Base-by-base conservation (phyloP, 371 early-diverging fungal species). In the Actinomortierella ambigua region DNA sequence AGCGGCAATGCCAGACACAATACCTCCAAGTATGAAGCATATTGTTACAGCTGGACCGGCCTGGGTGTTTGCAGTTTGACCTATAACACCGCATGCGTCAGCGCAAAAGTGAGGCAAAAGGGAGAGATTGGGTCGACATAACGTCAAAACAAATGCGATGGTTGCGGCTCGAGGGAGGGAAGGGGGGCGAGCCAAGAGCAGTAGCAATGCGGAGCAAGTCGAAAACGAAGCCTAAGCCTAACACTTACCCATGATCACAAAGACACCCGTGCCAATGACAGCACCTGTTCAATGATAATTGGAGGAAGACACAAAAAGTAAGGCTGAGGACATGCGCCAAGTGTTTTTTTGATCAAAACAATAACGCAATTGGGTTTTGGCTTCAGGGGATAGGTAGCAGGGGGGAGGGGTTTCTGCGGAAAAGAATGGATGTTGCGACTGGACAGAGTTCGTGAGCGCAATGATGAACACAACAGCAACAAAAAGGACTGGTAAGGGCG, bases 11-110 rank as follows among this genome's bases (percentile, higher is more conserved):
- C 79, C 87, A 26, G 90, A 80, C 44, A 88, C 85, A 42, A 93
- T 50, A n/a, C 87, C 92, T 29, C 92, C 89, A 15, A 94, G 79
- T 15, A 90, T 53, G 50, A 90, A 92, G 9, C 92, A 91, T 14
- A 93, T 55, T 1, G 91, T 86, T n/a, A 94, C 85, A 2, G 90
- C 90, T 5, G 94, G 94, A 1, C 94, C 94, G 20, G 93, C 88
- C 55, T 90, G 83, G 14, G 81, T 70, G 1, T 85, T 89, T 13
- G 94, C 94, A 7, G 93, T 92, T 9, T 81, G 77, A 53, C 93
- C 93, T 39, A 86, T 82, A n/a, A 87, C 62, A 20, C 82, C 84
- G 60, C 83, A 88, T 50, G 85, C 87, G 80, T 79, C 29, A 87
- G 69, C 52, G 81, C 79, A 66, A 56, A 1, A 66, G 69, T 11